Evolutionary conservation across 78 protist genomes (phyloP).

Genomic region (Speleostelium caveatum): DNA sequence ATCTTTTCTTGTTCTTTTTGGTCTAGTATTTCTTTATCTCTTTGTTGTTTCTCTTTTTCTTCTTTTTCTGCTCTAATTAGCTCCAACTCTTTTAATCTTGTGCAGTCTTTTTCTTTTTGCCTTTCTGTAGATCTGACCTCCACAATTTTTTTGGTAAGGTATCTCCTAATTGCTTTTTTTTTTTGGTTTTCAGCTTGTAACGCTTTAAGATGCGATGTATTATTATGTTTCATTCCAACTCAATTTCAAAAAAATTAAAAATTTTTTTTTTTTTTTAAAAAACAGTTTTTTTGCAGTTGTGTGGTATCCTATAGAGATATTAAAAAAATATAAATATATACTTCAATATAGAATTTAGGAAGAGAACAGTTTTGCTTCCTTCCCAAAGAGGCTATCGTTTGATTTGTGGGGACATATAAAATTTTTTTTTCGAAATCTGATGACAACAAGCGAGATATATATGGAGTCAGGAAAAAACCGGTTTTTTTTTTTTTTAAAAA

Average conservation of each 20-base stretch:
- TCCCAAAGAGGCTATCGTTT: too few relatives aligned
- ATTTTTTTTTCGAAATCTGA: too few relatives aligned
- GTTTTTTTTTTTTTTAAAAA: too few relatives aligned
- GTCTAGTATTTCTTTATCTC: not conserved
- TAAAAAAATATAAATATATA: too few relatives aligned
- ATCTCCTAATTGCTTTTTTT: constrained; percentile 5
- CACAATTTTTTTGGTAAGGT: constrained; percentile 10
- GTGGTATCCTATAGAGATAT: not conserved
- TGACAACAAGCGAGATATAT: too few relatives aligned
- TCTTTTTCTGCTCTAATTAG: constrained; percentile 30
- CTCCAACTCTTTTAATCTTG: constrained; percentile 51
- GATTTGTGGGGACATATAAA: too few relatives aligned
- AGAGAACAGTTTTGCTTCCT: too few relatives aligned
- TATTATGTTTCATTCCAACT: not conserved
- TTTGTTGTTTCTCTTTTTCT: constrained; percentile 21
- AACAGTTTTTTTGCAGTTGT: not conserved
- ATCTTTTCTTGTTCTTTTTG: not conserved
- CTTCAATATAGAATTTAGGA: not conserved
- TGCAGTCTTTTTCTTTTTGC: not conserved
- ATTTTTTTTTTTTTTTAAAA: too few relatives aligned
- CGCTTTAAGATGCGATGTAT: constrained; percentile 24
- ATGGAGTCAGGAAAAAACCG: too few relatives aligned
- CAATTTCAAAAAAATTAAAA: not conserved
- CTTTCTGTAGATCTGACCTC: not conserved
- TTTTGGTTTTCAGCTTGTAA: constrained; percentile 7